Base-by-base conservation (phyloP, 805 yeast species). In the Lipomyces mesembrius region DNA sequence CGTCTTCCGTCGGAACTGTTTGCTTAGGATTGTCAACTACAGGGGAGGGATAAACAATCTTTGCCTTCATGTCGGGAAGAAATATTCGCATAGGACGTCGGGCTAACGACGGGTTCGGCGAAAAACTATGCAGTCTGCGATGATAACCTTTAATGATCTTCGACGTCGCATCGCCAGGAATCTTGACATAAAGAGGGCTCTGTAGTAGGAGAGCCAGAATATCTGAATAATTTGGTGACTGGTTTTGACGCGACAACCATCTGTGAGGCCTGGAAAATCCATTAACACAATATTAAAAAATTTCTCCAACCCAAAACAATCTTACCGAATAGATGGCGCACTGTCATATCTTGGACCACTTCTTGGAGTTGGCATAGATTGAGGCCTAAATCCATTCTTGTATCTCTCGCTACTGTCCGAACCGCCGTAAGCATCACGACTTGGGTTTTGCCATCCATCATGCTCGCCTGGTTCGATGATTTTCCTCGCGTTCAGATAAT, bases 101-200 rank as follows among this genome's bases (percentile, higher is more conserved):
- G 27, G 34, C 9, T 11, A 25, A 29, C 7, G n/a, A 12, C 20
- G 32, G 20, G 6, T 14, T n/a, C n/a, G 63, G 56, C 12, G 43
- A 14, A 22, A 60, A 20, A 20, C 56, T 60, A 12, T 60, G 25
- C 22, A n/a, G 11, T 12, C 27, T 46, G 20, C 57, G 32, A 29
- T 43, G 35, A 27, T 62, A 63, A 8, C 71, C 71, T 49, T 66
- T 35, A 25, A 67, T 62, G 27, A 65, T 57, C 32, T 35, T 67
- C n/a, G 68, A 64, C 35, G 43, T 56, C 22, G 53, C 8, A 8
- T 57, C 39, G n/a, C 71, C 71, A 6, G 71, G 71, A 27, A 67
- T 51, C 51, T 67, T 67, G 34, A 67, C 71, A 43, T 67, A 67
- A 14, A 65, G 53, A 7, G 71, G 71, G 11, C 71, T 66, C 29